Percentiles rank a stretch among this genome's conserved stretches.
These are phyloP conservation scores for Lecanicillium sp. DNA, from an alignment of 2,329 filamentous ascomycete species.

Conservation along the genomic window DNA sequence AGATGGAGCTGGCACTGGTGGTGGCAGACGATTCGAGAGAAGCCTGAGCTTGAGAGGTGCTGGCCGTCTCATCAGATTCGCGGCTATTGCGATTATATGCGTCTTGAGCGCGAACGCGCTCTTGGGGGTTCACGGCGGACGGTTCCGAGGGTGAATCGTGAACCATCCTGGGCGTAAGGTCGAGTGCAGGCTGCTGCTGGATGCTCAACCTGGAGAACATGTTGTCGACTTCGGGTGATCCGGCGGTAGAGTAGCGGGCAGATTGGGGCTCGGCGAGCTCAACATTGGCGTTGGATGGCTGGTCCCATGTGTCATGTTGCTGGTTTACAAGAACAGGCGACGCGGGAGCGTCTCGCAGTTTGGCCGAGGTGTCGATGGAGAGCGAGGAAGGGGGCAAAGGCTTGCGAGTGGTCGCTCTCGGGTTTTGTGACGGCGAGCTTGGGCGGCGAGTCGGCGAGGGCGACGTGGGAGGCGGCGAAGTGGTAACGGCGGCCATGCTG, in stretches of 20 bases:
- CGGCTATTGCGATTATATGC: slow-evolving; percentile 38
- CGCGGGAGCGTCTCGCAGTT: slow-evolving; percentile 41
- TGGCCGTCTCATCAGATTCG: slow-evolving; percentile 43
- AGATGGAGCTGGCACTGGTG: slow-evolving; percentile 49
- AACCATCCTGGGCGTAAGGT: neutral
- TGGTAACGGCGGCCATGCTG: slow-evolving; percentile 15
- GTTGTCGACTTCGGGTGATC: slow-evolving; percentile 10
- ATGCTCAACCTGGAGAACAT: slow-evolving; percentile 1
- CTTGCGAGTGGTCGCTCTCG: slow-evolving; percentile 20
- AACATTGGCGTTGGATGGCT: slow-evolving; percentile 43
- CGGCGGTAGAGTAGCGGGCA: slow-evolving; percentile 10
- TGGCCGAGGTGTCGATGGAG: slow-evolving; percentile 26
- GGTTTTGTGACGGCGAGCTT: neutral
- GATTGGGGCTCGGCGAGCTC: slow-evolving; percentile 27
- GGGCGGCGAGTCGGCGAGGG: slow-evolving; percentile 18
- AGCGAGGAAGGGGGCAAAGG: slow-evolving; percentile 25
- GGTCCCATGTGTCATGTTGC: slow-evolving; percentile 42
- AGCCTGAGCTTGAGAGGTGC: slow-evolving; percentile 36
- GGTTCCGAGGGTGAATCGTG: slow-evolving; percentile 1
- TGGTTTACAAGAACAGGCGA: slow-evolving; percentile 50
- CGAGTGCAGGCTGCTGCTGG: slow-evolving; percentile 11
- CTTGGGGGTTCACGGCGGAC: slow-evolving; percentile 23
- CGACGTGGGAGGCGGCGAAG: slow-evolving; percentile 24
- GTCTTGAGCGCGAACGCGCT: slow-evolving; percentile 23
- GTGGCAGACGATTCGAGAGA: slow-evolving; percentile 45